phyloP scores from a whole-genome alignment of 208 protist genomes.

The Acanthamoeba culbertsoni region DNA sequence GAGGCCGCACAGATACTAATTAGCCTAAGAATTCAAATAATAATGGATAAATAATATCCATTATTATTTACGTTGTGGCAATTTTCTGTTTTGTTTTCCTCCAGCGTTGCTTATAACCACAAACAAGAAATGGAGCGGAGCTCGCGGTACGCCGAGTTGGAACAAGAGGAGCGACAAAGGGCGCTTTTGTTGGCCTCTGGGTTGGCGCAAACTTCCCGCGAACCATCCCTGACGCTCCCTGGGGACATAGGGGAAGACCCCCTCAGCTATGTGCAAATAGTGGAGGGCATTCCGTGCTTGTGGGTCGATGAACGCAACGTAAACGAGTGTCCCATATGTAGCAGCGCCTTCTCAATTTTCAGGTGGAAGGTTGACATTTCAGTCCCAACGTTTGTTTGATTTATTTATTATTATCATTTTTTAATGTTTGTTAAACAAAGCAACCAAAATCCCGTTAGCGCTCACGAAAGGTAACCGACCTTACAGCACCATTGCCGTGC shows the following conservation, averaged over 20 bases:
- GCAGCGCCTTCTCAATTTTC: neutral
- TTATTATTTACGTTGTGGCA: neutral
- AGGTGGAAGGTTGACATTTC: neutral
- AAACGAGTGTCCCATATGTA: neutral
- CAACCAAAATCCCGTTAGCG: too few species aligned
- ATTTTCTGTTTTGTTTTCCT: neutral
- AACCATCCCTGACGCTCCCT: neutral
- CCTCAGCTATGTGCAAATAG: neutral
- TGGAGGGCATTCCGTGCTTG: conserved; percentile 18
- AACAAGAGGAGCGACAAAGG: neutral
- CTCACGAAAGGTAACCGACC: too few species aligned
- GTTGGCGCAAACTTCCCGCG: neutral
- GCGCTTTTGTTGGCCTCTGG: neutral
- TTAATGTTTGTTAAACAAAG: too few species aligned
- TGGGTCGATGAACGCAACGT: conserved; percentile 25
- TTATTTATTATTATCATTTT: neutral
- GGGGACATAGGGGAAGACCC: neutral
- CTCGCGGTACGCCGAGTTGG: neutral
- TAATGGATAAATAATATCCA: too few species aligned
- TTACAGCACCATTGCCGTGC: conserved; percentile 1
- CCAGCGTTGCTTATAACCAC: neutral
- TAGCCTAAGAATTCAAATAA: too few species aligned
- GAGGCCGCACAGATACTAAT: neutral
- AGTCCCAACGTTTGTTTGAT: neutral
- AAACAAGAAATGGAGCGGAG: neutral